Conservation (phyloP, 140 eudicot genomes). For the Bidens hawaiensis region DNA sequence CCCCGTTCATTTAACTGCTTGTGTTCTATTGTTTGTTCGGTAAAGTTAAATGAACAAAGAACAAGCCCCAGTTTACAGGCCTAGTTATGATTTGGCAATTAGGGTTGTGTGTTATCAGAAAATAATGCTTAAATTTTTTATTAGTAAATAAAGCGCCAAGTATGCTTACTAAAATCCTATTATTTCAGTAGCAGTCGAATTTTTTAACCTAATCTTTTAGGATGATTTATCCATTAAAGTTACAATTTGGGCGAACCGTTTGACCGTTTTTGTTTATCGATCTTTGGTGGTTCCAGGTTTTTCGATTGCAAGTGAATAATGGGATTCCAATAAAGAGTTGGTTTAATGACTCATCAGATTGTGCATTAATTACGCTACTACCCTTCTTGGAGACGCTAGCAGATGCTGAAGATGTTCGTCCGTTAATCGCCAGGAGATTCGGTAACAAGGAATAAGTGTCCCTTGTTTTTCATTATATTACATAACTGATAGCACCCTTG, state of each 20-base stretch:
- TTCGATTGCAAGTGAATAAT: conserved; percentile 92
- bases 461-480: conserved; percentile 52
- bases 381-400: conserved; percentile 88
- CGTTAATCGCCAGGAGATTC: conserved; percentile 86
- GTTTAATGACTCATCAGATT: conserved; percentile 92
- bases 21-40: too few relatives aligned
- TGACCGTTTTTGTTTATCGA: background rate
- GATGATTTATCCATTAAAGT: background rate
- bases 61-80: too few relatives aligned
- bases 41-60: too few relatives aligned
- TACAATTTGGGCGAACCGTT: background rate
- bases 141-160: too few relatives aligned
- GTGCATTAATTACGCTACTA: conserved; percentile 72
- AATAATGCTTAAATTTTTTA: too few relatives aligned
- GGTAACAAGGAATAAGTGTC: conserved; percentile 97
- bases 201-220: background rate
- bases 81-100: too few relatives aligned
- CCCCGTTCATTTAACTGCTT: too few relatives aligned
- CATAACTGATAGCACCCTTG: conserved; percentile 6
- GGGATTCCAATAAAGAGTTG: conserved; percentile 99
- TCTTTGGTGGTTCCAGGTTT: conserved; percentile 62
- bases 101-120: too few relatives aligned
- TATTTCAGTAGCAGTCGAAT: background rate
- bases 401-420: conserved; percentile 94
- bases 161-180: background rate